A percentile compares a stretch with the other conserved stretches of the same genome.
phyloP scores from a whole-genome alignment of 371 early-diverging fungal genomes.

The Mucor racemosus region DNA sequence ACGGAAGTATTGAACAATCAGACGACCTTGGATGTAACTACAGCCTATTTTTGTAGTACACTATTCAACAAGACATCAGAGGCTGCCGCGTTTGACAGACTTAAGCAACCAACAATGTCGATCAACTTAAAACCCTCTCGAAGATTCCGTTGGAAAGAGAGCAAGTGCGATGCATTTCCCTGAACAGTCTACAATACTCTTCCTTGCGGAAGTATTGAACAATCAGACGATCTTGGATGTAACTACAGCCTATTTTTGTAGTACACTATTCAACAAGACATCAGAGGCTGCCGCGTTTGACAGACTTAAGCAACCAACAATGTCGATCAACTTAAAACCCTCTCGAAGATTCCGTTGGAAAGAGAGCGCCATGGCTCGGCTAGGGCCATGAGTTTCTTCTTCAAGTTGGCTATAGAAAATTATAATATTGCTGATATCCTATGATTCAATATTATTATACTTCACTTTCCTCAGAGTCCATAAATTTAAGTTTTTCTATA shows the following conservation, averaged over 20 bases:
- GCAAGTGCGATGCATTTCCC: conserved; percentile 3
- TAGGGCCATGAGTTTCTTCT: conserved; percentile 4
- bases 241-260: background rate
- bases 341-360: background rate
- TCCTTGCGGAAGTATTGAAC: conserved; percentile 1
- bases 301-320: conserved; percentile 9
- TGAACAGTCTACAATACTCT: conserved; percentile 13
- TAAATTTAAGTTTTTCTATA: background rate
- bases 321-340: background rate
- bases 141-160: background rate
- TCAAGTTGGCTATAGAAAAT: conserved; percentile 1
- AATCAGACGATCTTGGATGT: background rate
- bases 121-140: background rate
- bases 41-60: no score
- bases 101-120: background rate
- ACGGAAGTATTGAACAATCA: no score
- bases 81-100: no score
- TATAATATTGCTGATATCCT: no score
- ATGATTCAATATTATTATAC: background rate
- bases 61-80: no score
- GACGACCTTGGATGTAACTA: no score
- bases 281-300: background rate
- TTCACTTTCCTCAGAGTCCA: background rate
- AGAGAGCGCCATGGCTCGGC: conserved; percentile 5
- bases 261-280: conserved; percentile 12